These are phyloP conservation scores for Sporothrix variecibatus DNA, from an alignment of 2,329 filamentous ascomycete genomes.

Conservation along the genomic window DNA sequence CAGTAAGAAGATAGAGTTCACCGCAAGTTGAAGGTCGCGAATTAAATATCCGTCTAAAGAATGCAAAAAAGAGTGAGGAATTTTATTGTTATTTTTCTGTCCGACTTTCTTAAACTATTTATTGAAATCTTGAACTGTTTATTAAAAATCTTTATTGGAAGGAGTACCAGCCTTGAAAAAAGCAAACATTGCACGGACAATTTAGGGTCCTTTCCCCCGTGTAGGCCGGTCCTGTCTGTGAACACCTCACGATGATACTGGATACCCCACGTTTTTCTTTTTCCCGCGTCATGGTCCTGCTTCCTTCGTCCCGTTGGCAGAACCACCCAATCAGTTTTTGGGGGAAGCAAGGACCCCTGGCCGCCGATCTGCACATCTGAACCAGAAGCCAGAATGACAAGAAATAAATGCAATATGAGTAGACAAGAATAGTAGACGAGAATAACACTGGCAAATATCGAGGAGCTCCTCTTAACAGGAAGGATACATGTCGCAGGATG, in stretches of 20 bases:
- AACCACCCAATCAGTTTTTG: neutral
- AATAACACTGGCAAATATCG: neutral
- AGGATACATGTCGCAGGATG: neutral
- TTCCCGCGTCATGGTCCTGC: neutral
- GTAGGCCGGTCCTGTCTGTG: neutral
- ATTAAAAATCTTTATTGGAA: too few relatives aligned
- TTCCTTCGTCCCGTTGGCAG: neutral
- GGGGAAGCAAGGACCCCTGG: neutral
- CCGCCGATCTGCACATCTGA: neutral
- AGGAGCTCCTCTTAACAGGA: neutral
- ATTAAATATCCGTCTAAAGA: neutral
- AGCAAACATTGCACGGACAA: neutral
- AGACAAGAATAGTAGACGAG: neutral
- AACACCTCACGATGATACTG: neutral
- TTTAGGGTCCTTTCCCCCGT: neutral
- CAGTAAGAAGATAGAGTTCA: neutral
- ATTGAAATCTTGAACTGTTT: too few relatives aligned
- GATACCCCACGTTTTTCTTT: slow-evolving; percentile 14
- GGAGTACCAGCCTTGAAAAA: neutral
- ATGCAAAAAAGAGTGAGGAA: too few relatives aligned
- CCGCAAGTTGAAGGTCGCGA: neutral
- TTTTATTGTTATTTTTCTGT: too few relatives aligned
- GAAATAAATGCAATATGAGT: neutral
- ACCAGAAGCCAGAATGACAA: neutral
- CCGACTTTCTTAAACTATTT: too few relatives aligned